Evolutionary conservation across 495 filamentous ascomycete species (phyloP).

Genomic region (Tuber borchii): DNA sequence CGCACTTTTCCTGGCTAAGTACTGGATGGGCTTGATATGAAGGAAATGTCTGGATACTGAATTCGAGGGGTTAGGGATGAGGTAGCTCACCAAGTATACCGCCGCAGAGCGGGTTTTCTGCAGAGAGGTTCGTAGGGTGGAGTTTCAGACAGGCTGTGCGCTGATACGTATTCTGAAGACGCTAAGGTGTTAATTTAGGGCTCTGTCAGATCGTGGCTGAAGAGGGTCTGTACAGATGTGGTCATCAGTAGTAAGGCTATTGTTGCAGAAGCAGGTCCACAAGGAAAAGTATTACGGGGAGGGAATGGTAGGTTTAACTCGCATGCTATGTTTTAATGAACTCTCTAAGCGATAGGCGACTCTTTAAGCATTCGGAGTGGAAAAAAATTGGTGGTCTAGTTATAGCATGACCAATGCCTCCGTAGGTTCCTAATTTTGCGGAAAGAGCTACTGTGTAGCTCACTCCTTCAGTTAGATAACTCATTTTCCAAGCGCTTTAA

Average conservation of each 20-base stretch:
- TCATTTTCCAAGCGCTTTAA: not conserved
- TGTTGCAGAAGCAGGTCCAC: not conserved
- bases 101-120: too few species aligned
- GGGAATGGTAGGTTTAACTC: not conserved
- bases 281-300: not conserved
- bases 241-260: not conserved
- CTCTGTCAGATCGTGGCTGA: not conserved
- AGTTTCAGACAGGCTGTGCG: not conserved
- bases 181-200: not conserved
- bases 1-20: not conserved
- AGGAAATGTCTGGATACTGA: too few species aligned
- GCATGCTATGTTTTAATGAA: not conserved
- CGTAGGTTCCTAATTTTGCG: not conserved
- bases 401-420: not conserved
- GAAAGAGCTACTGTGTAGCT: not conserved
- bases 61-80: too few species aligned
- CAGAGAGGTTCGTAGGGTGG: not conserved
- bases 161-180: not conserved
- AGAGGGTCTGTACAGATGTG: not conserved
- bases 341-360: not conserved
- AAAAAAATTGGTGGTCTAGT: not conserved
- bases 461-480: not conserved
- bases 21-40: not conserved
- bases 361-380: not conserved
- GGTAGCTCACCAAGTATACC: too few species aligned